Conservation (phyloP, 225 moss, liverwort and hornwort genomes). For the Pseudisothecium myosuroides region DNA sequence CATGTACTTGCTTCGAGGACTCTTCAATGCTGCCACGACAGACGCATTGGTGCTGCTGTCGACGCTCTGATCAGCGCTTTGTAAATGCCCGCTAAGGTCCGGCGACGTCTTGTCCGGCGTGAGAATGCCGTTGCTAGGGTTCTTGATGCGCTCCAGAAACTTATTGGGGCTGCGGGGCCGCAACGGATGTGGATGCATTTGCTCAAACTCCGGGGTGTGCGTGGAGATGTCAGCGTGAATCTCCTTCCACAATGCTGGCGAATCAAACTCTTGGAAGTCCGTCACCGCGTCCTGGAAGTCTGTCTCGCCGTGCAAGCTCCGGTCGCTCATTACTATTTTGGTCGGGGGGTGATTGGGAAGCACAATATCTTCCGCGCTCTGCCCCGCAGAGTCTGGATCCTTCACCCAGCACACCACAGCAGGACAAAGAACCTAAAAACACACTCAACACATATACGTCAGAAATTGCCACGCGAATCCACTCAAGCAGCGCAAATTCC, state of each 20-base stretch:
- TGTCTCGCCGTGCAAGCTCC: slow-evolving; percentile 11
- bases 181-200: slow-evolving; percentile 28
- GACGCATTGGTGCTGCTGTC: slow-evolving; percentile 11
- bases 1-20: slow-evolving; percentile 20
- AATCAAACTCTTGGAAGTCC: slow-evolving; percentile 22
- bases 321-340: slow-evolving; percentile 10
- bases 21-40: not conserved
- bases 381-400: slow-evolving; percentile 13
- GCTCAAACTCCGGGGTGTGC: slow-evolving; percentile 18
- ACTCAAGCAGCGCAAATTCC: not conserved
- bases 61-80: slow-evolving; percentile 15
- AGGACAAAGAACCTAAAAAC: slow-evolving; percentile 22
- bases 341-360: not conserved
- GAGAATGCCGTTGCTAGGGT: not conserved
- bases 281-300: slow-evolving; percentile 23
- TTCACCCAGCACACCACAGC: slow-evolving; percentile 36
- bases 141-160: not conserved
- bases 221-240: slow-evolving; percentile 25
- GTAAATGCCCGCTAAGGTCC: slow-evolving; percentile 6
- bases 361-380: slow-evolving; percentile 3
- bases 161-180: not conserved
- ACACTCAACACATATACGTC: not conserved
- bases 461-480: not conserved
- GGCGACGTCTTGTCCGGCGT: slow-evolving; percentile 13
- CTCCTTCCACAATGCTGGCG: slow-evolving; percentile 23